Evolutionary conservation across 2,329 filamentous ascomycete species (phyloP).

Genomic region (Bisporella sp.): DNA sequence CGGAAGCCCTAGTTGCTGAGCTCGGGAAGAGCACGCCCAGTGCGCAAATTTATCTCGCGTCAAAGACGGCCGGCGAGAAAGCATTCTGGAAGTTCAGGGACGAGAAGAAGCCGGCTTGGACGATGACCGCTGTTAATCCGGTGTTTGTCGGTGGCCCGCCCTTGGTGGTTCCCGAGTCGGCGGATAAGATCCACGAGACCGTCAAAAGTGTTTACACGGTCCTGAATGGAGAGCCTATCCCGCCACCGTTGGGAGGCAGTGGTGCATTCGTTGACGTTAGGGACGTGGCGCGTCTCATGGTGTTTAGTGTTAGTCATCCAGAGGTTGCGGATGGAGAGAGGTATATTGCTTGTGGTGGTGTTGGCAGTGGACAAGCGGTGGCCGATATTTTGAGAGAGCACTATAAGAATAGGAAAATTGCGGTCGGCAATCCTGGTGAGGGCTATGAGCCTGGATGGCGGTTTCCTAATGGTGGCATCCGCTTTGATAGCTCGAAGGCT

Average conservation of each 20-base stretch:
- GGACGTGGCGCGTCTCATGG: conserved; percentile 35
- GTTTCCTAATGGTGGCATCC: too few relatives aligned
- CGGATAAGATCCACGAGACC: conserved; percentile 28
- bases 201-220: conserved; percentile 28
- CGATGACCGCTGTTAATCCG: conserved; percentile 34
- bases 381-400: conserved; percentile 35
- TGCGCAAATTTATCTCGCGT: conserved; percentile 30
- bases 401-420: conserved; percentile 27
- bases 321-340: conserved; percentile 33
- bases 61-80: conserved; percentile 33
- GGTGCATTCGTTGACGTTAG: conserved; percentile 35
- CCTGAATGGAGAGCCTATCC: conserved; percentile 26
- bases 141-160: conserved; percentile 36
- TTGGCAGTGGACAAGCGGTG: conserved; percentile 30
- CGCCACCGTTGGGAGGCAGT: conserved; percentile 19
- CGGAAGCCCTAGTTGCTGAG: conserved; percentile 24
- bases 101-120: conserved; percentile 30
- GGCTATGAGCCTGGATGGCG: conserved; percentile 26
- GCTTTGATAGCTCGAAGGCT: too few relatives aligned
- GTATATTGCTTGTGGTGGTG: conserved; percentile 30
- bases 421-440: conserved; percentile 30
- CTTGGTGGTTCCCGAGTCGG: conserved; percentile 24
- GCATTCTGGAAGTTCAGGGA: conserved; percentile 33
- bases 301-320: conserved; percentile 31
- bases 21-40: conserved; percentile 13